Evolutionary conservation across 768 basidiomycete species (phyloP), one percentile per base, ranked within the genome.

Genomic region (Boletus reticuloceps): DNA sequence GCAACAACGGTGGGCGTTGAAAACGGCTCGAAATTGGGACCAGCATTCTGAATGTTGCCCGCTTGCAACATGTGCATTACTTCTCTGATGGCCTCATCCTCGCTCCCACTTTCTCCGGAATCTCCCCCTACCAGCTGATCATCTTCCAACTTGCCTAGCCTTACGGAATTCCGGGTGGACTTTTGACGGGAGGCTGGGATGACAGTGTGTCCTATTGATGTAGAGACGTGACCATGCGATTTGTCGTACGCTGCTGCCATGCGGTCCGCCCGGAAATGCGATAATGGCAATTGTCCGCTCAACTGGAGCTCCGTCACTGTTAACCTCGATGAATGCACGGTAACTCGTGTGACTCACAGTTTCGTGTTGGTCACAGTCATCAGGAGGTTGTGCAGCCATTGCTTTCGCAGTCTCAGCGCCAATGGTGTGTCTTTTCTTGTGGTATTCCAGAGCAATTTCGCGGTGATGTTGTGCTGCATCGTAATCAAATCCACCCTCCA

Each of bases 361-460:
- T 62, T 75, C 72, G 53, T 81, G 76, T 64, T 75, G 73, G 43
- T 78, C 79, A 45, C 77, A 62, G 31, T 72, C 72, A 36, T 75
- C 72, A 54, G 79, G 77, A 22, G 72, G 69, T 59, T 79, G 79
- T 7, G 74, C 72, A 48, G 73, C 72, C 75, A 88, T 77, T 11
- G 78, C 80, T 39, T 74, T 73, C 14, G 79, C 73, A 42, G 82
- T 79, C 44, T 79, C 79, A 38, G 79, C 73, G 1, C 83, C 82
- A 48, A 91, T 78, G 17, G 73, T 73, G 36, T 69, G 71, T 47
- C 87, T 82, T 65, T 83, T 87, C 58, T 77, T 72, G 66, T 86
- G 77, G 64, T 92, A 91, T 59, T 84, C 83, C 40, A 91, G 63
- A 17, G 85, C 83, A 59, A 91, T 79, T 66, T 91, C 89, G 29